Base-by-base conservation (phyloP, 148 eudicot genomes). In the Simmondsia chinensis region DNA sequence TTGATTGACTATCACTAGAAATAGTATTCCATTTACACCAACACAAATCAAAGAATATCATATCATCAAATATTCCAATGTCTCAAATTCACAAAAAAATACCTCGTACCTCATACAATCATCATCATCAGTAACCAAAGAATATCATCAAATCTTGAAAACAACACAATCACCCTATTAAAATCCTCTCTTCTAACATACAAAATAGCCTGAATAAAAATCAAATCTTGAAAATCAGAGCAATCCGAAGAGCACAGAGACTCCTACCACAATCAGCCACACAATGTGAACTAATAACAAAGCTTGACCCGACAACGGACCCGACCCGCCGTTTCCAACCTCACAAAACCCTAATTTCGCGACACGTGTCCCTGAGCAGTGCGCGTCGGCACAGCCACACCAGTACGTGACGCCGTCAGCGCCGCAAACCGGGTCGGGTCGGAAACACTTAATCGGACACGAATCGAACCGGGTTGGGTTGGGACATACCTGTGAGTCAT, bases 351-450 rank as follows among this genome's bases (percentile, higher is more conserved):
- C 97, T 9, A 51, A 4, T 34, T 82, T 91, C 7, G 43, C 74
- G 9, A 91, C 95, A 1, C 69, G 64, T 3, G 67, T 49, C 6
- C 94, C 94, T 2, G 88, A 76, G n/a, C 97, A 91, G 16, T 32
- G 59, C 2, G 97, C 97, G 28, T 89, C 95, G 0, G 70, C 50
- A 57, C 97, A 89, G 19, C 97, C 97, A 57, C 97, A 89, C 97
- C 97, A 89, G 65, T 85, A 89, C 0, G 95, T 89, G 8, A 85
- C 83, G 22, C 87, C 93, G 16, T 85, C 75, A 2, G 49, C 82
- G 22, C 93, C 97, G 52, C 97, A 89, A 5, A 89, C 95, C 17
- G 97, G 95, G 56, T 85, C 88, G 38, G 93, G 56, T 27, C 85
- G 63, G 50, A 81, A 89, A 50, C 97, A 89, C 20, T 72, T 89